Base-by-base conservation (phyloP, 495 filamentous ascomycete genomes). In the Annulohypoxylon moriforme region DNA sequence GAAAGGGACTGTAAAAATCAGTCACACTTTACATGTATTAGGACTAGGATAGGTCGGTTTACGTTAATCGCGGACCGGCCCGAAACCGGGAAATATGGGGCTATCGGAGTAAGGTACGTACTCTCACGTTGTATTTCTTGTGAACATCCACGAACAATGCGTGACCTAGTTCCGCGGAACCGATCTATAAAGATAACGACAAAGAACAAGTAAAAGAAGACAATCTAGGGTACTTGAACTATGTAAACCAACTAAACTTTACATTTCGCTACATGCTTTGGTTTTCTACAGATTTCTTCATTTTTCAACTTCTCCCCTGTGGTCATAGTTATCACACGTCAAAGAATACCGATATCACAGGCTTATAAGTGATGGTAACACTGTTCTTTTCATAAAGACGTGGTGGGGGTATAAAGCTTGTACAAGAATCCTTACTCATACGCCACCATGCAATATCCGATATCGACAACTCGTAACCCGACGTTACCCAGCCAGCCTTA, bases 351-450 rank as follows among this genome's bases (percentile, higher is more conserved):
- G 2, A 29, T 29, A 29, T 29, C 27, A 29, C 27, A 20, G 33
- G 11, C n/a, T 16, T 10, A n/a, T 16, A 40, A 40, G 1, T 25
- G 16, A 18, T 36, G 27, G 38, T 49, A 63, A 34, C 22, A 50
- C 14, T 42, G n/a, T 40, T 56, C 6, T 61, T 52, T 56, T 34
- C 34, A 13, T 57, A 68, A 49, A 31, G 20, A 5, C 29, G 49
- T 56, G 38, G 49, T 56, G 38, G 22, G 40, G 31, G 49, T 50
- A 55, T 50, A 33, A 10, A 31, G 46, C 40, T 53, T 25, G 36
- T 55, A 55, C 27, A 31, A 42, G 4, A 42, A 46, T 59, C 42
- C 42, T 50, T 63, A 20, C 38, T 47, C 36, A 61, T 66, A 47
- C 68, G 13, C 42, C 50, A 56, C 22, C 46, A 56, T 5, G 22